Evolutionary conservation across 306 rosid species (phyloP).

Genomic region (Potentilla sterilis): DNA sequence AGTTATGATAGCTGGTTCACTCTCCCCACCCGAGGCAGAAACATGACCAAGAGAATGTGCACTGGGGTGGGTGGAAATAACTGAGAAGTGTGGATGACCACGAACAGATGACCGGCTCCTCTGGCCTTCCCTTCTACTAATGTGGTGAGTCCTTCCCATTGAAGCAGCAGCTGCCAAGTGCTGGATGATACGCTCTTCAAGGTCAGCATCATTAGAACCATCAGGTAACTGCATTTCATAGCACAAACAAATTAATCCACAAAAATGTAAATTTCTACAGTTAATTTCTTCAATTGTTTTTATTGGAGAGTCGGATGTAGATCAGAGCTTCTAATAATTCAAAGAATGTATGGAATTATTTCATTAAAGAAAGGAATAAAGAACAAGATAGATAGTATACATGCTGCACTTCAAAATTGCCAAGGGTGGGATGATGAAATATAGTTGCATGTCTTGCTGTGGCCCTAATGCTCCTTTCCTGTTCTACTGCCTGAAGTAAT

Average conservation of each 20-base stretch:
- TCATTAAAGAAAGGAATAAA: conserved; percentile 4
- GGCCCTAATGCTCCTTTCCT: conserved; percentile 61
- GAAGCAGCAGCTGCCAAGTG: conserved; percentile 91
- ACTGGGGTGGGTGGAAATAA: conserved; percentile 53
- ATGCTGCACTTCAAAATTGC: conserved; percentile 62
- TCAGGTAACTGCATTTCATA: conserved; percentile 46
- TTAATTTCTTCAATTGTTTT: not conserved
- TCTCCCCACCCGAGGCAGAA: conserved; percentile 37
- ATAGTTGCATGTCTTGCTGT: conserved; percentile 59
- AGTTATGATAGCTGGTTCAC: conserved; percentile 43
- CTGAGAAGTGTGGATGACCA: conserved; percentile 57
- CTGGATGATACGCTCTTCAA: conserved; percentile 80
- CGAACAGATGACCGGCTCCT: conserved; percentile 47
- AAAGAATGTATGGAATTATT: not conserved
- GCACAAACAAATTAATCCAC: conserved; percentile 12
- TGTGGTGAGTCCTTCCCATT: conserved; percentile 63
- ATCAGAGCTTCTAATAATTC: not conserved
- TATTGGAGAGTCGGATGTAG: not conserved
- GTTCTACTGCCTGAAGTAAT: conserved; percentile 75
- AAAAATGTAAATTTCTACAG: not conserved
- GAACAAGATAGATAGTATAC: conserved; percentile 43
- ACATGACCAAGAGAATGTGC: conserved; percentile 40
- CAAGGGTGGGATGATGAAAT: conserved; percentile 64
- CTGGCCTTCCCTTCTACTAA: conserved; percentile 61
- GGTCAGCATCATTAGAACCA: conserved; percentile 50